Evolutionary conservation across 768 basidiomycete species (phyloP), one percentile per base, ranked within the genome.

Genomic region (Neoboletus brunneissimus): DNA sequence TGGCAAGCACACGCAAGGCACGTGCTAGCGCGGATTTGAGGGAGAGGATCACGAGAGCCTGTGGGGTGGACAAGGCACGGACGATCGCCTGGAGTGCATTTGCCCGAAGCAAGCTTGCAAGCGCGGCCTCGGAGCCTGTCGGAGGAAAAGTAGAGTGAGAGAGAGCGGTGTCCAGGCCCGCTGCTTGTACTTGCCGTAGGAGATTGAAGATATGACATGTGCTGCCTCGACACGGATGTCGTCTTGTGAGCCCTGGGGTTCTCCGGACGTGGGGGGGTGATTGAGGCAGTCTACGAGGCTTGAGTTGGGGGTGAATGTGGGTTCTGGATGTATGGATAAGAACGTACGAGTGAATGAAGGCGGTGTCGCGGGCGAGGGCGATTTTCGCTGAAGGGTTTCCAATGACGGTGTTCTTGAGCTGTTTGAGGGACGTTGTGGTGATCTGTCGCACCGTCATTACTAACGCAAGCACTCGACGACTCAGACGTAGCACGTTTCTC

Each of bases 301-400:
- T 61, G 32, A 46, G 18, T n/a, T 29, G 18, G 50, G 23, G 31
- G 41, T 54, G 48, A 56, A 25, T 12, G 38, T 27, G 0, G 38
- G 53, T 25, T 38, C 34, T 54, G 23, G 25, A 49, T 38, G 52
- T 45, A 40, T 44, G 22, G 48, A 20, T 3, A 40, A 0, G 23
- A 0, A 75, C 79, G 64, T 61, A 88, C 85, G 73, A 76, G 60
- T 76, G 74, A 18, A 91, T 73, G 64, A 86, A 84, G 3, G 65
- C 68, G 13, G 78, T 73, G 60, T 91, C 86, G 42, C 76, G 71
- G 1, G 84, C 82, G 1, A 89, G 72, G 15, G 78, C 68, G 2
- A 76, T 65, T 67, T 92, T 92, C 1, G 87, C 87, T 0, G 83
- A 80, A 0, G 88, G 89, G 58, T 91, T 92, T 2, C 90, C 90